These are phyloP conservation scores for Thermothelomyces thermophilus DNA, from an alignment of 2,329 filamentous ascomycete species.

Conservation along the genomic window DNA sequence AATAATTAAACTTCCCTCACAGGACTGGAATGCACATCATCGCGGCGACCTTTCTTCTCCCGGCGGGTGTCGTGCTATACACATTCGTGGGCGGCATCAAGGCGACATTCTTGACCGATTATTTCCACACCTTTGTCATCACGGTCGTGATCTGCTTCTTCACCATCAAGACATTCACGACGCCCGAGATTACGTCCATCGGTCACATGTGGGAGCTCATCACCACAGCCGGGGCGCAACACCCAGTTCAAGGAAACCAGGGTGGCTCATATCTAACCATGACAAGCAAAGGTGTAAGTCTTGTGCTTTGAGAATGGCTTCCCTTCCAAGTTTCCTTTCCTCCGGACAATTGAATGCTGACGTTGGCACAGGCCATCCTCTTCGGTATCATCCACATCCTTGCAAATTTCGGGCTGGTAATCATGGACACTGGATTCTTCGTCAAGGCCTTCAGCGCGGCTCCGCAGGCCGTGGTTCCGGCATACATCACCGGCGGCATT, in stretches of 20 bases:
- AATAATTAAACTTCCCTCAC: neutral
- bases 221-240: neutral
- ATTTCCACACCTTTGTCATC: slow-evolving; percentile 1
- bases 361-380: neutral
- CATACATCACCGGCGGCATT: neutral
- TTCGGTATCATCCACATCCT: slow-evolving; percentile 1
- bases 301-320: too few species aligned
- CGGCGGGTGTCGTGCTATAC: neutral
- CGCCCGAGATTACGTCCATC: neutral
- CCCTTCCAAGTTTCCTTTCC: neutral
- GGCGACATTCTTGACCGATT: neutral
- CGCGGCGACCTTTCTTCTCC: neutral
- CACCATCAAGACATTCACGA: neutral
- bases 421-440: slow-evolving; percentile 5
- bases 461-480: neutral
- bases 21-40: neutral
- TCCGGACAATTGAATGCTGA: neutral
- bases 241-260: neutral
- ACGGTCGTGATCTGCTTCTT: neutral
- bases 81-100: neutral
- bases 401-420: neutral
- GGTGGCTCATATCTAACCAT: neutral
- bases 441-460: neutral
- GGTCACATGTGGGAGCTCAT: neutral
- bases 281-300: neutral